phyloP scores from a whole-genome alignment of 371 early-diverging fungal species.

The Dichotomocladium elegans region DNA sequence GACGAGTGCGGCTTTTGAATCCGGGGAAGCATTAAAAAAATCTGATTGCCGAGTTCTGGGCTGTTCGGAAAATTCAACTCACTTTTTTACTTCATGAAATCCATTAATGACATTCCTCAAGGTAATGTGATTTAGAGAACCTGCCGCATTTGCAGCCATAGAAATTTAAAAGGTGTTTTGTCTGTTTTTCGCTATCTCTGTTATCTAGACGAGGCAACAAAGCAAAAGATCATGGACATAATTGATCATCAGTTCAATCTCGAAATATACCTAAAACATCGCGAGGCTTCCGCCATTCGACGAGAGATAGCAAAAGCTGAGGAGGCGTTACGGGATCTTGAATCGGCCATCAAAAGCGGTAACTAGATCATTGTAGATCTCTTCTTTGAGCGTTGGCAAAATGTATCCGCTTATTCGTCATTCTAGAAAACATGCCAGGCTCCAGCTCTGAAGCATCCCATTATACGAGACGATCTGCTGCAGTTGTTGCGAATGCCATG shows the following conservation, averaged over 20 bases:
- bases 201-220: conserved; percentile 48
- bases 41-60: too few species aligned
- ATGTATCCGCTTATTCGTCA: neutral
- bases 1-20: too few species aligned
- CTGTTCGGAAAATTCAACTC: too few species aligned
- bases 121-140: too few species aligned
- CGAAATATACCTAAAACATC: conserved; percentile 64
- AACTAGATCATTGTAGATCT: conserved; percentile 2
- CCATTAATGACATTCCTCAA: too few species aligned
- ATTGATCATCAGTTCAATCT: conserved; percentile 73
- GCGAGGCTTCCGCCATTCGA: conserved; percentile 53
- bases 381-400: neutral
- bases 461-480: conserved; percentile 41
- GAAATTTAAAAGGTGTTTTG: too few species aligned
- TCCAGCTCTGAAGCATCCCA: conserved; percentile 23
- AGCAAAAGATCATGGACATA: conserved; percentile 51
- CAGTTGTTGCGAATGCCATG: conserved; percentile 7
- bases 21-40: too few species aligned
- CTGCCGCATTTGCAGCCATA: too few species aligned
- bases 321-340: conserved; percentile 44
- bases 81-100: too few species aligned
- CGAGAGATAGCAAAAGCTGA: conserved; percentile 58
- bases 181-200: too few species aligned
- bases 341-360: conserved; percentile 54
- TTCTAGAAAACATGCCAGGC: neutral